phyloP scores from a whole-genome alignment of 2,329 filamentous ascomycete species.

The Lasiodiplodia citricola region DNA sequence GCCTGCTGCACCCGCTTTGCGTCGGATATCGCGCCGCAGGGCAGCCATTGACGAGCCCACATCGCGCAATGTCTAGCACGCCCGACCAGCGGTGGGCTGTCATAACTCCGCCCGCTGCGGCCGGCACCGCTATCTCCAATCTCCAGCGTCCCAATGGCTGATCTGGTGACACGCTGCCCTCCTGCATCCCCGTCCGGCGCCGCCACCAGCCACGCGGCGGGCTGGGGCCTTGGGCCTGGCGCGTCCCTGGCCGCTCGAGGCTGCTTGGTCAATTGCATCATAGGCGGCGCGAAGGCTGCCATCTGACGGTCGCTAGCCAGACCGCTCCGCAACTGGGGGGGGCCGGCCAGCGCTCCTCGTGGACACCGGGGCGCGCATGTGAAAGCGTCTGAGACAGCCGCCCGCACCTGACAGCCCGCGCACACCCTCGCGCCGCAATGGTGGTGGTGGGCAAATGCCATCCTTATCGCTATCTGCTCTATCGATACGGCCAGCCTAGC shows the following conservation, averaged over 20 bases:
- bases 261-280: constrained; percentile 25
- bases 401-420: constrained; percentile 22
- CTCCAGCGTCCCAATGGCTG: constrained; percentile 13
- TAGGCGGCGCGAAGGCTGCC: constrained; percentile 18
- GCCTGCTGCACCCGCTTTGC: constrained; percentile 12
- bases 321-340: constrained; percentile 18
- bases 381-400: constrained; percentile 24
- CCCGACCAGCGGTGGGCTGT: constrained; percentile 12
- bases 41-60: constrained; percentile 26
- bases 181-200: constrained; percentile 1
- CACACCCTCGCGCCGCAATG: constrained; percentile 15
- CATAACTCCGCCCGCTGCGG: not conserved
- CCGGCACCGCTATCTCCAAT: constrained; percentile 20
- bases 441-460: not conserved
- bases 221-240: not conserved
- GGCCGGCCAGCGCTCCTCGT: constrained; percentile 20
- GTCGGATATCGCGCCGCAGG: constrained; percentile 16
- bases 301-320: constrained; percentile 25
- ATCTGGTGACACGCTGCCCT: constrained; percentile 20
- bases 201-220: constrained; percentile 23
- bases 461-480: constrained; percentile 21
- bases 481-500: not conserved
- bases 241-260: constrained; percentile 20
- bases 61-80: constrained; percentile 6
- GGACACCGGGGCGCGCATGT: constrained; percentile 22